A percentile compares a stretch with the other conserved stretches of the same genome.
These are phyloP conservation scores for Cymbopogon flexuosus DNA, from an alignment of 202 grass and related monocot genomes.

Conservation along the genomic window DNA sequence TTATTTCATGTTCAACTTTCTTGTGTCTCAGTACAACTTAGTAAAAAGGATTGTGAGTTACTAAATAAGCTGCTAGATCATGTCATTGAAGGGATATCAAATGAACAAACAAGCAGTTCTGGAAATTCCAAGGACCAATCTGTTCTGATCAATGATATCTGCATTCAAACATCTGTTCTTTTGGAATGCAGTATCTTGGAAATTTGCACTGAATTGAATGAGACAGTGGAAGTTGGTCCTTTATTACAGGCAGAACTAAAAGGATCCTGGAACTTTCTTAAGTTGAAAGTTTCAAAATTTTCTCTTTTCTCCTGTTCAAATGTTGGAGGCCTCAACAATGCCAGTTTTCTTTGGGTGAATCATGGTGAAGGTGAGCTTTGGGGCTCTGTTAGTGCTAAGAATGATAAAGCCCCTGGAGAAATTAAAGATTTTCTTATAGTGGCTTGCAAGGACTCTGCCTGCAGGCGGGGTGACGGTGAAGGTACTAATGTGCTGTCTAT, in stretches of 20 bases:
- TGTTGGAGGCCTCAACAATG: conserved; percentile 55
- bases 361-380: conserved; percentile 81
- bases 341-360: conserved; percentile 70
- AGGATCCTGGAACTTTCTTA: conserved; percentile 69
- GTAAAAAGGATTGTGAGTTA: conserved; percentile 59
- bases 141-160: conserved; percentile 28
- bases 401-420: conserved; percentile 42
- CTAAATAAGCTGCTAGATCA: conserved; percentile 56
- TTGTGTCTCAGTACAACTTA: conserved; percentile 54
- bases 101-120: conserved; percentile 29
- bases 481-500: conserved; percentile 76
- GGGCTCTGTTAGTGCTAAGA: conserved; percentile 48
- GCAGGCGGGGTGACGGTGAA: conserved; percentile 76
- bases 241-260: conserved; percentile 78
- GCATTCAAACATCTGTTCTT: conserved; percentile 59
- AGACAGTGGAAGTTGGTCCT: conserved; percentile 58
- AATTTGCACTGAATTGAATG: conserved; percentile 61
- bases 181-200: conserved; percentile 71
- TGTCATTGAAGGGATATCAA: conserved; percentile 52
- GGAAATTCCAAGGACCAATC: conserved; percentile 34
- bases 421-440: conserved; percentile 69
- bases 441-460: conserved; percentile 60
- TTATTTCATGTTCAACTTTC: conserved; percentile 72
- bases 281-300: conserved; percentile 69
- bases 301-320: conserved; percentile 68